These are phyloP conservation scores for Solanum neorickii DNA, from an alignment of 257 asterid species.

Conservation along the genomic window DNA sequence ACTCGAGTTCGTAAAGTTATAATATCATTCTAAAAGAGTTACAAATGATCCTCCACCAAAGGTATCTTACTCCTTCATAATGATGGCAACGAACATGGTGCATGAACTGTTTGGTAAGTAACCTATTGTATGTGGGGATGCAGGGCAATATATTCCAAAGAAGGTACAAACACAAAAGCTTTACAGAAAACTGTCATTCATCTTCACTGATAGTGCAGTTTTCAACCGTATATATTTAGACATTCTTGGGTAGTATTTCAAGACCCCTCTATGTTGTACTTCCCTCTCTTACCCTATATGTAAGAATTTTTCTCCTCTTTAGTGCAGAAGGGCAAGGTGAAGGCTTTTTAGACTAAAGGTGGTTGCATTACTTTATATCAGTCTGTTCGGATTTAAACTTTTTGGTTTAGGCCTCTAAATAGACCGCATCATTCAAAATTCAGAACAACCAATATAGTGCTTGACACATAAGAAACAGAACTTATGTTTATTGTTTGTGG, in stretches of 20 bases:
- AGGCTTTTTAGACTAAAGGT: background rate
- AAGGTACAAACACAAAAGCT: background rate
- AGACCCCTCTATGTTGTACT: background rate
- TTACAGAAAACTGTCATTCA: background rate
- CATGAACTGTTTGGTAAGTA: background rate
- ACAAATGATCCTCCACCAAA: background rate
- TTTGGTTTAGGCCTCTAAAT: background rate
- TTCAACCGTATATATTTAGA: background rate
- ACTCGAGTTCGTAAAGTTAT: background rate
- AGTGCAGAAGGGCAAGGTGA: background rate
- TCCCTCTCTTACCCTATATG: background rate
- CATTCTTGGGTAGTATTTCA: background rate
- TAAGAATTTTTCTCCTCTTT: background rate
- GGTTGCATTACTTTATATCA: background rate
- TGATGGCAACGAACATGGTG: background rate
- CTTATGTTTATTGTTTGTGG: background rate
- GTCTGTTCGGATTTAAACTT: background rate
- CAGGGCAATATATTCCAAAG: background rate
- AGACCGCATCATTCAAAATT: background rate
- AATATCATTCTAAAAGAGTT: background rate
- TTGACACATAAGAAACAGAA: background rate
- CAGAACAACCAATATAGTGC: background rate
- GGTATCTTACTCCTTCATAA: background rate
- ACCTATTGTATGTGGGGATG: background rate
- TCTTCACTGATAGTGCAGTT: background rate